Percentiles rank a stretch among this genome's conserved stretches.
These are phyloP conservation scores for Epichloe sp. DNA, from an alignment of 2,329 filamentous ascomycete genomes.

Conservation along the genomic window DNA sequence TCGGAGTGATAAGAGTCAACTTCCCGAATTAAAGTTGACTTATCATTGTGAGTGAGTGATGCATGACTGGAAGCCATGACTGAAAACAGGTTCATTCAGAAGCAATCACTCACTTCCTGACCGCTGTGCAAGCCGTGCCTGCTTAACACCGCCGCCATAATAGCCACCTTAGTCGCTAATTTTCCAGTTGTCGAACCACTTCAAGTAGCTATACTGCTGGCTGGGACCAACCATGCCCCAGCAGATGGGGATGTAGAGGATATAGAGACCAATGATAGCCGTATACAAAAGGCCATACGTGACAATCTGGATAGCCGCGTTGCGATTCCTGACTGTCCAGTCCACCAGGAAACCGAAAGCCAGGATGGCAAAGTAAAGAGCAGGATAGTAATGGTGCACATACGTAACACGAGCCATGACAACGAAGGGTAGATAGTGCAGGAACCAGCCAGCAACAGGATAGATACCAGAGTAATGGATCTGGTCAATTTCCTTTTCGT, in stretches of 20 bases:
- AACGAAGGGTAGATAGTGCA: conserved; percentile 92
- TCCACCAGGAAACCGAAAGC: conserved; percentile 78
- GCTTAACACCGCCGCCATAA: background rate
- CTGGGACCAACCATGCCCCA: conserved; percentile 89
- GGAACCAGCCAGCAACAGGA: conserved; percentile 82
- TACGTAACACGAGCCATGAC: conserved; percentile 98
- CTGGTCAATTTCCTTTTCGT: conserved; percentile 69
- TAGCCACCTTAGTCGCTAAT: conserved; percentile 48
- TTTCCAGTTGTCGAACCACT: conserved; percentile 84
- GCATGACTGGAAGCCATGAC: background rate
- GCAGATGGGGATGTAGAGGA: conserved; percentile 83
- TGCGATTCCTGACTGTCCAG: conserved; percentile 61
- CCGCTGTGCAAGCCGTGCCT: background rate
- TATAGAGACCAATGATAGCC: conserved; percentile 66
- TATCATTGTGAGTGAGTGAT: background rate
- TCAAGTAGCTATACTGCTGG: conserved; percentile 78
- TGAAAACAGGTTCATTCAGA: background rate
- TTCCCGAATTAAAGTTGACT: background rate
- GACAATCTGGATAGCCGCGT: conserved; percentile 47
- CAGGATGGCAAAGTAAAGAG: conserved; percentile 92
- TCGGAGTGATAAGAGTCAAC: background rate
- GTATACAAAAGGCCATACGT: conserved; percentile 66
- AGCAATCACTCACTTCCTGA: background rate
- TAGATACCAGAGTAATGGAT: conserved; percentile 92
- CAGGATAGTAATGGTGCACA: conserved; percentile 98